These are phyloP conservation scores for Chaetomiaceae sp. DNA, from an alignment of 2,329 filamentous ascomycete genomes.

Conservation along the genomic window DNA sequence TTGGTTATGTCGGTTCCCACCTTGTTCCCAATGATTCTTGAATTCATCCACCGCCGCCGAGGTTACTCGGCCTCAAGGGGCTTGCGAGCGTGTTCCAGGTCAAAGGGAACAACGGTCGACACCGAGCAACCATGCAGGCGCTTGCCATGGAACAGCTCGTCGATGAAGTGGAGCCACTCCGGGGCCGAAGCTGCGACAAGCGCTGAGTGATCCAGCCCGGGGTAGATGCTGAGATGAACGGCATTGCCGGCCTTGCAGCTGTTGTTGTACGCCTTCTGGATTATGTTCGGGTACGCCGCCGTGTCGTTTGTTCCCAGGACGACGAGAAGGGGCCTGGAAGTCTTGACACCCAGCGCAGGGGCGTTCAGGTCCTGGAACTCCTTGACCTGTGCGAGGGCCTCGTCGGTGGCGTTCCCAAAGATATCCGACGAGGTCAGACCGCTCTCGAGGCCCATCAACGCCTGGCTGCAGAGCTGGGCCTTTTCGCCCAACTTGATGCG, in stretches of 20 bases:
- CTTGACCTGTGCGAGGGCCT: not conserved
- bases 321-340: not conserved
- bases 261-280: not conserved
- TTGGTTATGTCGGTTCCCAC: too few relatives aligned
- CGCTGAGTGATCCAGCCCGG: not conserved
- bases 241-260: not conserved
- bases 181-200: not conserved
- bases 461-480: not conserved
- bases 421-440: too few relatives aligned
- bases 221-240: not conserved
- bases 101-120: too few relatives aligned
- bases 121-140: not conserved
- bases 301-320: not conserved
- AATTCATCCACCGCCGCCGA: too few relatives aligned
- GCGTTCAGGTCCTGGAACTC: not conserved
- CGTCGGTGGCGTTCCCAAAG: too few relatives aligned
- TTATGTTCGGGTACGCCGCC: not conserved
- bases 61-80: too few relatives aligned
- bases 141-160: not conserved
- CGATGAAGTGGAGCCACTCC: not conserved
- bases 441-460: not conserved
- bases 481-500: not conserved
- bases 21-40: too few relatives aligned
- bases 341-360: not conserved
- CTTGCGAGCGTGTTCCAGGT: too few relatives aligned